These are phyloP conservation scores for Penicillium hordei DNA, from an alignment of 2,329 filamentous ascomycete species.

Conservation along the genomic window DNA sequence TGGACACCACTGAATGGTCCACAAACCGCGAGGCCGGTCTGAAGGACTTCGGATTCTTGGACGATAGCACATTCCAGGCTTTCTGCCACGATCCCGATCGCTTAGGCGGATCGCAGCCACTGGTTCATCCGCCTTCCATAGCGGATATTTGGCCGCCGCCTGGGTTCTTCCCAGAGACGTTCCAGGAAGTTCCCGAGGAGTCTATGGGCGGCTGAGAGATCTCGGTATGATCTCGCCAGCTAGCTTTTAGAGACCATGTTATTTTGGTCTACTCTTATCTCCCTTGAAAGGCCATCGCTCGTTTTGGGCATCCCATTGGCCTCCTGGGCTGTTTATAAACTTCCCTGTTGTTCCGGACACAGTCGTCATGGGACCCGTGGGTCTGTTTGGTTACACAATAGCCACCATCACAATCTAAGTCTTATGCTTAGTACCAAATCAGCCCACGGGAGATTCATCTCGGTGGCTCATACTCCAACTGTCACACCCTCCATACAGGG, in stretches of 20 bases:
- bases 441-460: background rate
- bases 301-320: background rate
- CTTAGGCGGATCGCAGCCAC: conserved; percentile 35
- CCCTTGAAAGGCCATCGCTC: background rate
- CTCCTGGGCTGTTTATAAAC: background rate
- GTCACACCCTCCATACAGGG: background rate
- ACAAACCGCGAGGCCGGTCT: conserved; percentile 43
- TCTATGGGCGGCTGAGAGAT: conserved; percentile 1
- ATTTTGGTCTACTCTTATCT: background rate
- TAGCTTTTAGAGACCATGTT: background rate
- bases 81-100: conserved; percentile 49
- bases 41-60: conserved; percentile 47
- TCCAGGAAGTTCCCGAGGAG: conserved; percentile 29
- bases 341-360: background rate
- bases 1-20: conserved; percentile 48
- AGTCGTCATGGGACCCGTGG: background rate
- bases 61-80: conserved; percentile 46
- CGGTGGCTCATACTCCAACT: background rate
- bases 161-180: conserved; percentile 44
- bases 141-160: conserved; percentile 46
- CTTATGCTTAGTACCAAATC: background rate
- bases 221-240: background rate
- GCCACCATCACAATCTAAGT: background rate
- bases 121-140: conserved; percentile 41
- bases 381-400: background rate